Conservation (phyloP, 257 asterid species). For the Primulina tabacum region DNA sequence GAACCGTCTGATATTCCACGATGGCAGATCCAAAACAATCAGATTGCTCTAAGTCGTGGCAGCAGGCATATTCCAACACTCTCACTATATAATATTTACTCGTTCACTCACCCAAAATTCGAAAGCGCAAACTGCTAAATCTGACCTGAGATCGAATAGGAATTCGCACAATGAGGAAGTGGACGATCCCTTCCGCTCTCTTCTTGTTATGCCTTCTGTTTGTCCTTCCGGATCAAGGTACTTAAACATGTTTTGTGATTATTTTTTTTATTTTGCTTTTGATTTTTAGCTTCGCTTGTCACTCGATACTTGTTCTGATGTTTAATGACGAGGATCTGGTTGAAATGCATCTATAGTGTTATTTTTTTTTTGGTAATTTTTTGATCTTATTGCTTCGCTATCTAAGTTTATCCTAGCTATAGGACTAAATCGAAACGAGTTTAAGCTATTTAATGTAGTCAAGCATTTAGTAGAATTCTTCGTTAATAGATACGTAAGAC, state of each 20-base stretch:
- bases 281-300: neutral
- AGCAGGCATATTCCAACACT: neutral
- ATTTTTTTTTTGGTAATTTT: neutral
- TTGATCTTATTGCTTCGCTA: neutral
- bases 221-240: constrained; percentile 90
- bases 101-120: neutral
- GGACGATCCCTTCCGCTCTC: constrained; percentile 69
- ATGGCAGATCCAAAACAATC: neutral
- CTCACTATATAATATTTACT: neutral
- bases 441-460: neutral
- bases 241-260: neutral
- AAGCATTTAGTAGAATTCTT: neutral
- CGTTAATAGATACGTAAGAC: too few species aligned
- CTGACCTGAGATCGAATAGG: constrained; percentile 8
- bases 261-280: neutral
- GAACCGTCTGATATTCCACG: neutral
- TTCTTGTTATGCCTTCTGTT: constrained; percentile 63
- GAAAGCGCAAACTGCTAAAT: neutral
- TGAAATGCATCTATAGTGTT: neutral
- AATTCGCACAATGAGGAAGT: constrained; percentile 60
- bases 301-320: neutral
- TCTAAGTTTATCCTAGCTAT: too few species aligned
- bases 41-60: neutral
- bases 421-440: too few species aligned
- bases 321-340: constrained; percentile 6